phyloP scores from a whole-genome alignment of 352 stramenopile genomes.

The Pythium folliculosum region DNA sequence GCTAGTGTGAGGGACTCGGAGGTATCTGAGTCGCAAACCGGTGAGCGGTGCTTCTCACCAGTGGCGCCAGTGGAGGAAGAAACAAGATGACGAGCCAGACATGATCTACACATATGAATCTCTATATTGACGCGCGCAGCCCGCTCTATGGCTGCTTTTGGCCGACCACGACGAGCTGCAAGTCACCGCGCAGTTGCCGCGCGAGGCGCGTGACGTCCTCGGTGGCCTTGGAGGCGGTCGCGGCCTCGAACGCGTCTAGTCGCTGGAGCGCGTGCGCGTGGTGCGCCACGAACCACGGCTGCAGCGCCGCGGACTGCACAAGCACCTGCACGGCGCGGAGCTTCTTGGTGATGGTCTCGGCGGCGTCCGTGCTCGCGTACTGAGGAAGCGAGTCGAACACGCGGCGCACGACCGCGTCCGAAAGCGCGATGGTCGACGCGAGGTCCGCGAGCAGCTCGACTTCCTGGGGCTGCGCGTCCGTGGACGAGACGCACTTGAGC shows the following conservation, averaged over 20 bases:
- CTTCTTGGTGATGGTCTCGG: slow-evolving; percentile 26
- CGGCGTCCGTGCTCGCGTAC: slow-evolving; percentile 21
- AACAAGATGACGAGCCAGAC: slow-evolving; percentile 25
- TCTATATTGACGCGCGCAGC: background rate
- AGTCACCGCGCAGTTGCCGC: slow-evolving; percentile 58
- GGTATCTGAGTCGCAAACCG: too few species aligned
- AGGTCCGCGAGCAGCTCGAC: slow-evolving; percentile 28
- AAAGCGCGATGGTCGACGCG: slow-evolving; percentile 21
- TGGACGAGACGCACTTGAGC: slow-evolving; percentile 18
- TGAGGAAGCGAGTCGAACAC: slow-evolving; percentile 26
- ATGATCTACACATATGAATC: background rate
- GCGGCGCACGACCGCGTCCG: slow-evolving; percentile 21
- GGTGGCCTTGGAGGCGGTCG: slow-evolving; percentile 25
- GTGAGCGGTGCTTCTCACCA: background rate
- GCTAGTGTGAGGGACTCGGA: too few species aligned
- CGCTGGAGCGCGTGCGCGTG: slow-evolving; percentile 33
- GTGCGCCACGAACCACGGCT: slow-evolving; percentile 38
- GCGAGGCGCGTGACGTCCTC: slow-evolving; percentile 43
- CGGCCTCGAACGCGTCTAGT: slow-evolving; percentile 26
- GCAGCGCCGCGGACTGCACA: slow-evolving; percentile 39
- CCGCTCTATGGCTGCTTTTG: slow-evolving; percentile 16
- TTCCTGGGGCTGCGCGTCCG: slow-evolving; percentile 24
- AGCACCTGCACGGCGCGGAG: slow-evolving; percentile 55
- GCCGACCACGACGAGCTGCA: slow-evolving; percentile 57
- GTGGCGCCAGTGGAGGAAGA: background rate